Evolutionary conservation across 805 yeast genomes (phyloP).

Genomic region (Yamadazyma kitorensis): DNA sequence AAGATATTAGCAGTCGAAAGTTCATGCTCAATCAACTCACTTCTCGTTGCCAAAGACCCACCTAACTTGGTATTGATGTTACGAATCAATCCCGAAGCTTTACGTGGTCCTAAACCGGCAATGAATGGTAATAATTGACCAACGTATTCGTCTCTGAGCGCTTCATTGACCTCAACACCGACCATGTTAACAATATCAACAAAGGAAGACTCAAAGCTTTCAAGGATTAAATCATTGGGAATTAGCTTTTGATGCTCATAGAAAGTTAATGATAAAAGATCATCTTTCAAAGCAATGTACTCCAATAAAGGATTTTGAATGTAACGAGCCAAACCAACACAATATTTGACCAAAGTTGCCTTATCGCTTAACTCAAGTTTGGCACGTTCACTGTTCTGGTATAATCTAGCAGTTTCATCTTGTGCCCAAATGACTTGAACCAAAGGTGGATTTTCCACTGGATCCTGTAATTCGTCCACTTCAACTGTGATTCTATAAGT

Average conservation of each 20-base stretch:
- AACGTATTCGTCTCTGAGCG: slow-evolving; percentile 70
- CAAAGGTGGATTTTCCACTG: slow-evolving; percentile 45
- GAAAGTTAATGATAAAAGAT: slow-evolving; percentile 64
- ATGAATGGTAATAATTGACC: slow-evolving; percentile 74
- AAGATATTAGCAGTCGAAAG: slow-evolving; percentile 79
- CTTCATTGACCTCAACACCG: slow-evolving; percentile 92
- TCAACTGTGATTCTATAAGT: slow-evolving; percentile 52
- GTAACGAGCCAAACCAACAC: slow-evolving; percentile 87
- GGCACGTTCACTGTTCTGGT: slow-evolving; percentile 76
- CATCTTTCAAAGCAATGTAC: slow-evolving; percentile 77
- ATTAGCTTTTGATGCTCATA: slow-evolving; percentile 73
- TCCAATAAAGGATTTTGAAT: slow-evolving; percentile 92
- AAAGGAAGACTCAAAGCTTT: slow-evolving; percentile 73
- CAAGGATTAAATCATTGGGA: slow-evolving; percentile 57
- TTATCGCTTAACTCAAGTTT: slow-evolving; percentile 78
- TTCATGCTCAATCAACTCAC: slow-evolving; percentile 79
- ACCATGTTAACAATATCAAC: slow-evolving; percentile 89
- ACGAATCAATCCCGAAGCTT: slow-evolving; percentile 81
- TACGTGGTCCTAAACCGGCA: slow-evolving; percentile 94
- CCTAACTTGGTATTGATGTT: slow-evolving; percentile 67
- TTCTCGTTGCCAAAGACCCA: slow-evolving; percentile 61
- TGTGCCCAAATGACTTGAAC: slow-evolving; percentile 77
- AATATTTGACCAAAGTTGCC: slow-evolving; percentile 75
- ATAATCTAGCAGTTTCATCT: slow-evolving; percentile 90
- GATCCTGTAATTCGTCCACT: slow-evolving; percentile 41